Base-by-base conservation (phyloP, 2,329 filamentous ascomycete genomes). In the Dothideomycetes sp. region DNA sequence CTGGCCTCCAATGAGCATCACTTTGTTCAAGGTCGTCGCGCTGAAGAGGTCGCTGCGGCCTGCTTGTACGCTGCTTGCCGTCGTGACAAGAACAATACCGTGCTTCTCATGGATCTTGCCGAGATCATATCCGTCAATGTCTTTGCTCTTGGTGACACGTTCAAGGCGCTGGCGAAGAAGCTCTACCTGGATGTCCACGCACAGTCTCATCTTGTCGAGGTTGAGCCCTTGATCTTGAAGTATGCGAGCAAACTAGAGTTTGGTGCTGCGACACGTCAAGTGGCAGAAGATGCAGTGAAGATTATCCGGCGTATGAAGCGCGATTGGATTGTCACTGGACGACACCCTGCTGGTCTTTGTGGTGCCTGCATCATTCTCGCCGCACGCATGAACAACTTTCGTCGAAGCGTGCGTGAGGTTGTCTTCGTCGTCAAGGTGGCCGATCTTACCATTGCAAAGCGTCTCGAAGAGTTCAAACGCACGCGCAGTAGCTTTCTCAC, bases 351-450 rank as follows among this genome's bases (percentile, higher is more conserved):
- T 5, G 91, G 91, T 49, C 81, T 96, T 40, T 95, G 88, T 58
- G 91, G 91, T 45, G 91, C 91, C 10, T 94, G 88, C 49, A 73
- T 98, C 35, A 84, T 98, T 45, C 81, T 98, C 58, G 91, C 91
- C 5, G 89, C 91, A 7, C 83, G 91, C 38, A 96, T 96, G 82
- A 94, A 95, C 72, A 96, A 96, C 61, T 98, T 93, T 57, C 82
- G 89, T 33, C 80, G 91, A 14, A 94, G 87, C 0, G 79, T 94
- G 10, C 77, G 87, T 19, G 91, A 98, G 61, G 84, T 98, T 7
- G 89, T 96, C n/a, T 96, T 94, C 57, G 84, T 95, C 29, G 89
- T 95, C 57, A 96, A 95, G 57, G 88, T 96, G 37, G 93, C 88
- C 31, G 93, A 93, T 48, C 75, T 86, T 45, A 98, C 91, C 5